Evolutionary conservation across 148 eudicot genomes (phyloP), one percentile per base, ranked within the genome.

Genomic region (Fallopia convolvulus): DNA sequence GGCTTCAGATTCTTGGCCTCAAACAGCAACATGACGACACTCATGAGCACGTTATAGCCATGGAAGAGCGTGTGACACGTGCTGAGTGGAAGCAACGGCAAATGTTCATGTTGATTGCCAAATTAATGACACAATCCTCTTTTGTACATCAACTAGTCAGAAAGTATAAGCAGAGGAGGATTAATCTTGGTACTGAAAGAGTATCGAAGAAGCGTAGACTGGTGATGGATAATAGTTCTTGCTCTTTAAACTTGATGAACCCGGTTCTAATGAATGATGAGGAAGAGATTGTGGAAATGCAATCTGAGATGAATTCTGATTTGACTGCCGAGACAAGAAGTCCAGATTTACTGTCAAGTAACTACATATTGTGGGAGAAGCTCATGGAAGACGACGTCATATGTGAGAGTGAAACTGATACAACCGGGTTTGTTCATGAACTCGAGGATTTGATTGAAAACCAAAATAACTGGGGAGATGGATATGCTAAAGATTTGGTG

Each of bases 341-440:
- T 79, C 17, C 75, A 0, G 90, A 83, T 4, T 72, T 80, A 12
- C 78, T 76, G 12, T 75, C 86, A 1, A 90, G 86, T 55, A 87
- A 79, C 76, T 85, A 80, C 50, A 74, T 89, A 26, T 63, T 91
- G 82, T 91, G 92, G 93, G 92, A 90, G 79, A 91, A 87, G 76
- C 71, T 93, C 20, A 78, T 87, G 91, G 90, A 83, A 47, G 96
- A 91, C 66, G 90, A 85, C 33, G 77, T 91, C 83, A 86, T 87
- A 49, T 78, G 77, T 17, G 91, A 87, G 75, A 82, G 70, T 12
- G 83, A 75, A 13, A 72, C 74, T 20, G 77, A 53, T 49, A 6
- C 9, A 21, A 20, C 66, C 4, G 26, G 61, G 11, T 72, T 82
- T 70, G 87, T 82, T 49, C 76, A 79, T 10, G 87, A 88, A 61